Conservation (phyloP, 2,329 filamentous ascomycete genomes). For the Thielaviopsis punctulata region DNA sequence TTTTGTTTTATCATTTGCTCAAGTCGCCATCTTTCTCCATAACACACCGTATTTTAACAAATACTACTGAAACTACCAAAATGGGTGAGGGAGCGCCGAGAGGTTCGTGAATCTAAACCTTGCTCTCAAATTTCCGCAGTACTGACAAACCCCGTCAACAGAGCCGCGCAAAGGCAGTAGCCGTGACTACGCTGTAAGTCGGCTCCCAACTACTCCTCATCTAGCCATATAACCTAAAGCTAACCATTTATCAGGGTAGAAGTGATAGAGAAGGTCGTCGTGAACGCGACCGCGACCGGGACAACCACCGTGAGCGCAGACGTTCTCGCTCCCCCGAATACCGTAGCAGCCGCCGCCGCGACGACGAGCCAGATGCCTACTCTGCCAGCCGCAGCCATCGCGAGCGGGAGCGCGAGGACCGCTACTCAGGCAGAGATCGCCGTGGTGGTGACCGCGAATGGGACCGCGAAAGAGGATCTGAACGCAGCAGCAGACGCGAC, state of each 20-base stretch:
- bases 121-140: not conserved
- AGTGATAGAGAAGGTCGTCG: conserved; percentile 22
- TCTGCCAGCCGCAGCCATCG: conserved; percentile 85
- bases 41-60: not conserved
- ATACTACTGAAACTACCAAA: conserved; percentile 16
- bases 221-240: not conserved
- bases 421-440: conserved; percentile 57
- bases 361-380: conserved; percentile 71
- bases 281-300: conserved; percentile 21
- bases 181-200: conserved; percentile 36
- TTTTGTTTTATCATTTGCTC: not conserved
- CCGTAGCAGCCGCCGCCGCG: conserved; percentile 48
- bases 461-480: conserved; percentile 50
- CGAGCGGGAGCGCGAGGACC: conserved; percentile 83
- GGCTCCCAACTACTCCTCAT: not conserved
- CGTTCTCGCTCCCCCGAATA: conserved; percentile 78
- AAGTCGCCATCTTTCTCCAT: not conserved
- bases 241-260: conserved; percentile 12
- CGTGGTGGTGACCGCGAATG: conserved; percentile 52
- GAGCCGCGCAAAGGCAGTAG: conserved; percentile 32
- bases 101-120: conserved; percentile 6
- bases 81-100: conserved; percentile 51
- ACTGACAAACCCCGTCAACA: conserved; percentile 12
- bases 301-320: conserved; percentile 40
- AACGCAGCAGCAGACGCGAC: conserved; percentile 14